Percentiles rank a stretch among this genome's conserved stretches.
Evolutionary conservation across 139 green algal genomes (phyloP).

Genomic region (Chlamydomonas eustigma): DNA sequence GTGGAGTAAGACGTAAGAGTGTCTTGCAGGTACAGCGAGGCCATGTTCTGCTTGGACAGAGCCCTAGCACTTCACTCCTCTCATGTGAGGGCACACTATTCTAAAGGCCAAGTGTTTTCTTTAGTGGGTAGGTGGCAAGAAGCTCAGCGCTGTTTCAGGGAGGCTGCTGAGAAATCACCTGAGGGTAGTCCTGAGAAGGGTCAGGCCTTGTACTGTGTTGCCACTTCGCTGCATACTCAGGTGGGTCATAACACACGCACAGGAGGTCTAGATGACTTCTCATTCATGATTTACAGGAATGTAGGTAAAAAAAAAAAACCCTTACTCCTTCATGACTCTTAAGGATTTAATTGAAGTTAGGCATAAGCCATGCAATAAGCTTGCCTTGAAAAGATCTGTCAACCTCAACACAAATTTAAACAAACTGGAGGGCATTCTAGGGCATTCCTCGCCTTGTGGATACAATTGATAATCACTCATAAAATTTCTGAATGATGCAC

Average conservation of each 20-base stretch:
- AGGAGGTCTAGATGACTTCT: neutral
- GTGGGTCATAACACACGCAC: conserved; percentile 8
- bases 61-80: conserved; percentile 33
- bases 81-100: conserved; percentile 45
- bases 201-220: conserved; percentile 50
- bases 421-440: neutral
- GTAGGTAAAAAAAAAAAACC: neutral
- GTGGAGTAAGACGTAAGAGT: too few relatives aligned
- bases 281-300: neutral
- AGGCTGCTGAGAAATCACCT: conserved; percentile 14
- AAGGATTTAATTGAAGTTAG: too few relatives aligned
- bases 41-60: conserved; percentile 44
- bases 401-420: neutral
- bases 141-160: conserved; percentile 23
- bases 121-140: conserved; percentile 23
- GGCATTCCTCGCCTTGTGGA: neutral
- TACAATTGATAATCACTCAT: neutral
- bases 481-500: neutral
- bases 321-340: neutral
- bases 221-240: conserved; percentile 35
- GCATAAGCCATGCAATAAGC: neutral
- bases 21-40: conserved; percentile 25
- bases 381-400: neutral
- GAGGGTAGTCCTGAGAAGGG: conserved; percentile 17
- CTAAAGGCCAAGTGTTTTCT: conserved; percentile 39